Evolutionary conservation across 805 yeast species (phyloP).

Genomic region (Tetrapisispora phaffii): DNA sequence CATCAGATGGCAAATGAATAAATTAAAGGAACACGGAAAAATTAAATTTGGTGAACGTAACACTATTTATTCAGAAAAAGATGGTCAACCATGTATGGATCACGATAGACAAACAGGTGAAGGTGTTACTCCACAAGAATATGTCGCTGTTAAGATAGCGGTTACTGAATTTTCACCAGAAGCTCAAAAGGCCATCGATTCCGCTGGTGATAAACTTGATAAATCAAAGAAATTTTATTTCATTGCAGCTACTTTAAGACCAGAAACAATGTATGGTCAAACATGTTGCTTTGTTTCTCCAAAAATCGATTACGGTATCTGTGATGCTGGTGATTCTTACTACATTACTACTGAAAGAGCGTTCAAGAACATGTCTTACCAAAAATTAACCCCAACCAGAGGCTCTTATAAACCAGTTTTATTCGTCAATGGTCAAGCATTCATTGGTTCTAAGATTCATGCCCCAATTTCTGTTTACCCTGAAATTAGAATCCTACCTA

Average conservation of each 20-base stretch:
- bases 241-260: constrained; percentile 95
- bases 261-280: constrained; percentile 98
- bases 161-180: constrained; percentile 47
- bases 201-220: constrained; percentile 26
- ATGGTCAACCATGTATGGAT: constrained; percentile 99
- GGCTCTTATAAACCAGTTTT: constrained; percentile 60
- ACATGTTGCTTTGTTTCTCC: constrained; percentile 97
- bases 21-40: constrained; percentile 74
- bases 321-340: constrained; percentile 68
- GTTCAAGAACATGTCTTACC: constrained; percentile 94
- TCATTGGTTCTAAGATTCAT: constrained; percentile 76
- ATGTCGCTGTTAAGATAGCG: constrained; percentile 82
- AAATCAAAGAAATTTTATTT: constrained; percentile 59
- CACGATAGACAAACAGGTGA: constrained; percentile 97
- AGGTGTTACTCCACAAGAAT: constrained; percentile 95
- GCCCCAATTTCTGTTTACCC: constrained; percentile 73
- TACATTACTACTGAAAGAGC: constrained; percentile 90
- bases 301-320: constrained; percentile 83
- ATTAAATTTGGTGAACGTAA: constrained; percentile 97
- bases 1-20: constrained; percentile 92
- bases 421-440: constrained; percentile 54
- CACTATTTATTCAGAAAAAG: constrained; percentile 94
- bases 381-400: constrained; percentile 81
- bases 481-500: constrained; percentile 78
- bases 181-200: constrained; percentile 31